Percentiles rank a stretch among this genome's conserved stretches.
Evolutionary conservation across 2,329 filamentous ascomycete genomes (phyloP).

Genomic region (Allantophomopsis lycopodina): DNA sequence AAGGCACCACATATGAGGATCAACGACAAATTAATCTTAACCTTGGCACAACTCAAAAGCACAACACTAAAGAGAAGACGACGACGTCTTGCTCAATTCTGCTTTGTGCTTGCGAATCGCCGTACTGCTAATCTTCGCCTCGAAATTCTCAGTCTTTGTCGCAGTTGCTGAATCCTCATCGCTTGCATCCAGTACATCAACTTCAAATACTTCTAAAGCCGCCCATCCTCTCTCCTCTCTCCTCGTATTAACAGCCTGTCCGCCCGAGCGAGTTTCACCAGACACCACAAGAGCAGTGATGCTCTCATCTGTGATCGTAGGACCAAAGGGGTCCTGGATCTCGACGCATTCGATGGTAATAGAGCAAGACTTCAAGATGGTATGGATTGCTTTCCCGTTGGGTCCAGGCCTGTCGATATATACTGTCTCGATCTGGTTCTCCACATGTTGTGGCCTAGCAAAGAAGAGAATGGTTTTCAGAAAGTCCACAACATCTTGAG

Average conservation of each 20-base stretch:
- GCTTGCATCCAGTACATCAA: slow-evolving; percentile 69
- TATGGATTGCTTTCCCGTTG: slow-evolving; percentile 38
- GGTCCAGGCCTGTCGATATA: slow-evolving; percentile 8
- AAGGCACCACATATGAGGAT: no score
- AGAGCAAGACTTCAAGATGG: slow-evolving; percentile 40
- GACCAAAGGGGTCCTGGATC: slow-evolving; percentile 80
- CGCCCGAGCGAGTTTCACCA: slow-evolving; percentile 74
- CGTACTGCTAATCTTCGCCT: slow-evolving; percentile 83
- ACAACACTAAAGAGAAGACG: not conserved
- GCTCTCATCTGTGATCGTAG: slow-evolving; percentile 69
- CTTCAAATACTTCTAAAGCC: slow-evolving; percentile 67
- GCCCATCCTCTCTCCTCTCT: slow-evolving; percentile 65
- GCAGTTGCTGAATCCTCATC: slow-evolving; percentile 28
- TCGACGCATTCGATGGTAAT: slow-evolving; percentile 67
- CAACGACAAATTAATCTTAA: no score
- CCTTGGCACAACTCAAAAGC: no score
- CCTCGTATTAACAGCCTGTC: slow-evolving; percentile 74
- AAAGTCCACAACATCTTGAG: slow-evolving; percentile 57
- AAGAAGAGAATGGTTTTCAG: slow-evolving; percentile 46
- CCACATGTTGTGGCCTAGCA: slow-evolving; percentile 20
- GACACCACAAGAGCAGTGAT: slow-evolving; percentile 79
- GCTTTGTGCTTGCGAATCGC: slow-evolving; percentile 49
- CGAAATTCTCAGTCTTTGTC: slow-evolving; percentile 46
- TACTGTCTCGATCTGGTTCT: slow-evolving; percentile 16
- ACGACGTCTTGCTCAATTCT: slow-evolving; percentile 6